Conservation (phyloP, 768 basidiomycete species). For the Termitomyces sp. region DNA sequence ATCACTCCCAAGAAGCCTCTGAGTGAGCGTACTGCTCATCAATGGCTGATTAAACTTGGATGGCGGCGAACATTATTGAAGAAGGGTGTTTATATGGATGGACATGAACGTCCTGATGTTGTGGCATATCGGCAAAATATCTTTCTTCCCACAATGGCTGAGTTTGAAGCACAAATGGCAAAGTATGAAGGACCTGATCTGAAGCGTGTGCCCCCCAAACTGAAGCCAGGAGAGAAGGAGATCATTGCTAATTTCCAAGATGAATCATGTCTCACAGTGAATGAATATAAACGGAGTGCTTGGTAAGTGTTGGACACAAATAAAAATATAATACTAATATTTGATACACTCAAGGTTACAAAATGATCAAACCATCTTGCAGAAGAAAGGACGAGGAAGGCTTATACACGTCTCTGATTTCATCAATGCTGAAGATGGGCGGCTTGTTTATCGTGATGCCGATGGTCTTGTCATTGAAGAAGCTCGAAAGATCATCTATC, state of each 20-base stretch:
- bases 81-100: too few relatives aligned
- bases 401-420: too few relatives aligned
- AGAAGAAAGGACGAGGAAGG: too few relatives aligned
- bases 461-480: conserved; percentile 20
- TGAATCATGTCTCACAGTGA: background rate
- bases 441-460: conserved; percentile 3
- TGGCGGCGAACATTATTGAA: too few relatives aligned
- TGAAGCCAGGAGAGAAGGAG: background rate
- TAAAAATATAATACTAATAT: background rate
- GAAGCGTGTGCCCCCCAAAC: background rate
- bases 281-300: background rate
- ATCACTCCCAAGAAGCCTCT: background rate
- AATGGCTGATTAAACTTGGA: too few relatives aligned
- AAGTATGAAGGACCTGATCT: background rate
- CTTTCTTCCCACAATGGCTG: background rate
- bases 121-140: background rate
- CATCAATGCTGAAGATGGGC: too few relatives aligned
- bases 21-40: too few relatives aligned
- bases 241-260: background rate
- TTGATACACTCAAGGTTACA: background rate
- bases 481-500: conserved; percentile 22
- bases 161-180: background rate
- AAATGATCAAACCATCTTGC: background rate
- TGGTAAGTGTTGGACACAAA: background rate
- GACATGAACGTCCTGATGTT: too few relatives aligned